Evolutionary conservation across 352 stramenopile genomes (phyloP).

Genomic region (Globisporangium parvum): DNA sequence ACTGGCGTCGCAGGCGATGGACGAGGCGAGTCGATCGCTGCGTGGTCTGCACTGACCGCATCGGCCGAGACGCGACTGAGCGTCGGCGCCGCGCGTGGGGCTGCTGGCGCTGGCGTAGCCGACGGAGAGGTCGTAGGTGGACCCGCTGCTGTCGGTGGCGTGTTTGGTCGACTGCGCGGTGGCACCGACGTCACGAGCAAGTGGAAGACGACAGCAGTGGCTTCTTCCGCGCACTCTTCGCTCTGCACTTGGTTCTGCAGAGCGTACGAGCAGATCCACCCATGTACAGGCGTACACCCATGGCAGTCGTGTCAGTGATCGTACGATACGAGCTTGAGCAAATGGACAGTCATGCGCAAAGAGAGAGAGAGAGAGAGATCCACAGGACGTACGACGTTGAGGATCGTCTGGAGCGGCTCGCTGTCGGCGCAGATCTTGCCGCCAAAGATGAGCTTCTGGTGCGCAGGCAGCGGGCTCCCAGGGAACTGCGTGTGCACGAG

Average conservation of each 20-base stretch:
- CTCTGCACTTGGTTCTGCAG: slow-evolving; percentile 26
- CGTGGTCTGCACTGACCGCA: background rate
- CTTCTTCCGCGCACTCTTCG: slow-evolving; percentile 19
- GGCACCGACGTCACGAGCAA: slow-evolving; percentile 45
- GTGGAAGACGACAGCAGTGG: slow-evolving; percentile 63
- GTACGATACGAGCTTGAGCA: too few relatives aligned
- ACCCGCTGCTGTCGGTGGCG: slow-evolving; percentile 5
- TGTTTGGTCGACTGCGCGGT: slow-evolving; percentile 15
- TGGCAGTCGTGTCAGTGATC: background rate
- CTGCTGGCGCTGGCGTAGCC: background rate
- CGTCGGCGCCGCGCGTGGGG: slow-evolving; percentile 1
- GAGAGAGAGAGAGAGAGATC: too few relatives aligned
- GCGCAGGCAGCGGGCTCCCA: slow-evolving; percentile 26
- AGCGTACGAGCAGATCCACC: background rate
- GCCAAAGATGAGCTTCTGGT: slow-evolving; percentile 84
- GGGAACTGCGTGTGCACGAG: slow-evolving; percentile 46
- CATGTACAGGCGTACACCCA: background rate
- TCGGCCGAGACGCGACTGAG: background rate
- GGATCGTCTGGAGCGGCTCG: slow-evolving; percentile 31
- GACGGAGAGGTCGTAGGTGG: background rate
- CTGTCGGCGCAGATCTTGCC: slow-evolving; percentile 79
- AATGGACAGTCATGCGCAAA: too few relatives aligned
- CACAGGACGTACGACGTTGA: slow-evolving; percentile 12
- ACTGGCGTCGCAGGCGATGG: background rate
- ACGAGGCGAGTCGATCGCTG: slow-evolving; percentile 10